Evolutionary conservation across 345 rosid genomes (phyloP).

Genomic region (Leavenworthia alabamica): DNA sequence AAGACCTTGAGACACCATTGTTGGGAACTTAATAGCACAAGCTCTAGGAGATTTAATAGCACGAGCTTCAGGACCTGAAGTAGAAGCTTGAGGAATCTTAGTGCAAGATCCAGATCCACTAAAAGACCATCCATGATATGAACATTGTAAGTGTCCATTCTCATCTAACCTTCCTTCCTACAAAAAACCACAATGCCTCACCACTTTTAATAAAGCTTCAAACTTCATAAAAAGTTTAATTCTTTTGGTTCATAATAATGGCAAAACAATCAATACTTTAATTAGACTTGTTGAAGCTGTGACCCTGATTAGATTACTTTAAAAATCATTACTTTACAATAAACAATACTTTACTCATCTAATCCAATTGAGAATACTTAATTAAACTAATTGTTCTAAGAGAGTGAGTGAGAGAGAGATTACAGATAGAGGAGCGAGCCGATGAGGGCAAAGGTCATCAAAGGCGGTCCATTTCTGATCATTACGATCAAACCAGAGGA

Average conservation of each 20-base stretch:
- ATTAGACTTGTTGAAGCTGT: not conserved
- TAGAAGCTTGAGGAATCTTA: slow-evolving; percentile 73
- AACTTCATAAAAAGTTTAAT: not conserved
- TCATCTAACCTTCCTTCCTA: slow-evolving; percentile 96
- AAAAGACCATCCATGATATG: slow-evolving; percentile 98
- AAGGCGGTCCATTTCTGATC: slow-evolving; percentile 74
- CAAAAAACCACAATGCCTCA: not conserved
- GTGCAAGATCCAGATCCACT: slow-evolving; percentile 86
- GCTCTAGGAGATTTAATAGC: slow-evolving; percentile 79
- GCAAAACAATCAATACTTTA: no score
- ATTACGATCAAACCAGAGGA: slow-evolving; percentile 72
- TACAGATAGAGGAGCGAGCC: slow-evolving; percentile 94
- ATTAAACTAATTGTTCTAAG: slow-evolving; percentile 1
- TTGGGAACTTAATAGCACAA: slow-evolving; percentile 68
- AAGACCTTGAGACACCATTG: slow-evolving; percentile 89
- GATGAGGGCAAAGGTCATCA: slow-evolving; percentile 91
- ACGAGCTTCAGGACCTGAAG: slow-evolving; percentile 93
- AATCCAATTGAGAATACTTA: not conserved
- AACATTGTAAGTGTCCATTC: slow-evolving; percentile 95
- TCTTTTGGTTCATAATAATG: not conserved
- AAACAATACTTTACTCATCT: slow-evolving; percentile 6
- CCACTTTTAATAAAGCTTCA: not conserved
- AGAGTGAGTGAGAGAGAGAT: slow-evolving; percentile 3
- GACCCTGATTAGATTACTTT: not conserved
- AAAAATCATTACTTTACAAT: not conserved